Evolutionary conservation across 1,139 yeast species (phyloP), one percentile per base, ranked within the genome.

Genomic region (Saccharomyces hybrid): DNA sequence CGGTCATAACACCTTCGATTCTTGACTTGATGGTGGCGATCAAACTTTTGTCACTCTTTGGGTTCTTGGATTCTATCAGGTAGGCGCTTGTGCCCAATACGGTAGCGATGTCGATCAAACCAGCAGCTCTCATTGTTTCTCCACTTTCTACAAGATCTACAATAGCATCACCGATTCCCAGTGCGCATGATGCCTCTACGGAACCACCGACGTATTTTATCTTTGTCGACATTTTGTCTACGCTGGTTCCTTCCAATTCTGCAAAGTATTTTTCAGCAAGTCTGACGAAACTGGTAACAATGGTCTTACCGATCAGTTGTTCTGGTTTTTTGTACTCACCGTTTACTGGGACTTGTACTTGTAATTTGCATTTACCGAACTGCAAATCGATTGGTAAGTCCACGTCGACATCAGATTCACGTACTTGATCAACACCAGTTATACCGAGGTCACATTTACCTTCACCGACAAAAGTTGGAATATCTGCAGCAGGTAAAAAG

Each of bases 101-200:
- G 3, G 98, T 93, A 61, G 84, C 95, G 63, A 93, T 90, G 51
- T 95, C 90, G 63, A 80, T 83, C 64, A 93, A 80, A 1, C 99
- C 99, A 16, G 99, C 98, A 47, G 99, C 99, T 67, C 88, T 86
- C 99, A 93, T 93, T 58, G 99, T 93, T 76, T 93, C 99, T 53
- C 99, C 99, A 66, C 91, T 83, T 75, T 93, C 99, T 41, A 93
- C 99, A 61, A 93, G 81, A 76, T 93, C 99, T 48, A 93, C 98
- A 72, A 93, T 93, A 47, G 96, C 99, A 71, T 93, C 99, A 46
- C 96, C 99, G 49, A 93, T 96, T 41, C 99, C 99, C 52, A 93
- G 80, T 1, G 99, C 99, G 72, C 97, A 91, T 2, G 98, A 95
- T 23, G 99, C 99, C 73, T 93, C 99, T 53, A 93, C 99, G 7